phyloP scores from a whole-genome alignment of 306 rosid genomes.

The Canavalia gladiata region DNA sequence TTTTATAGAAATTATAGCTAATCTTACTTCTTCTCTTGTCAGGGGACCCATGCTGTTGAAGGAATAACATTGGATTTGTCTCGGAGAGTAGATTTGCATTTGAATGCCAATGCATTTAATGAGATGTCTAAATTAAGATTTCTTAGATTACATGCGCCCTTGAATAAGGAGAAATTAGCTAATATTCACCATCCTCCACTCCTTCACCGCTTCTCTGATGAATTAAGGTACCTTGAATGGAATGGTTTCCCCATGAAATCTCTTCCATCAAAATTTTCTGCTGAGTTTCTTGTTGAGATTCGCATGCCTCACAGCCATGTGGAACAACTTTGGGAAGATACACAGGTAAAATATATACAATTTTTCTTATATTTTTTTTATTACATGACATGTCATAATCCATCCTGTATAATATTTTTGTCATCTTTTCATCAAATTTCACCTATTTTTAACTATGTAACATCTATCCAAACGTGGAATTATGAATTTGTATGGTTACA shows the following conservation, averaged over 20 bases:
- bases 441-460: no score
- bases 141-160: neutral
- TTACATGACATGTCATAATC: no score
- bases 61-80: constrained; percentile 41
- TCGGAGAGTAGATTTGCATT: neutral
- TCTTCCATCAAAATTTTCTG: constrained; percentile 30
- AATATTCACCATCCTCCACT: no score
- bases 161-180: no score
- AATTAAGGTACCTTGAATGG: constrained; percentile 38
- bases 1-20: neutral
- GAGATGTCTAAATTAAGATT: constrained; percentile 40
- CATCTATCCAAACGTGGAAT: no score
- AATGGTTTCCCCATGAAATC: constrained; percentile 26
- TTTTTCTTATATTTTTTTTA: no score
- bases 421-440: no score
- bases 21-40: neutral
- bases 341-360: neutral
- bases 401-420: no score
- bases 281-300: constrained; percentile 32
- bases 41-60: neutral
- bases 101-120: neutral
- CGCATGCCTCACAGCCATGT: neutral
- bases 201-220: neutral
- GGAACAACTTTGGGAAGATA: constrained; percentile 38
- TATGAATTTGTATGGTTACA: no score